Percentiles rank a stretch among this genome's conserved stretches.
These are phyloP conservation scores for Wilhelminamyces savonicus DNA, from an alignment of 805 yeast species.

Conservation along the genomic window DNA sequence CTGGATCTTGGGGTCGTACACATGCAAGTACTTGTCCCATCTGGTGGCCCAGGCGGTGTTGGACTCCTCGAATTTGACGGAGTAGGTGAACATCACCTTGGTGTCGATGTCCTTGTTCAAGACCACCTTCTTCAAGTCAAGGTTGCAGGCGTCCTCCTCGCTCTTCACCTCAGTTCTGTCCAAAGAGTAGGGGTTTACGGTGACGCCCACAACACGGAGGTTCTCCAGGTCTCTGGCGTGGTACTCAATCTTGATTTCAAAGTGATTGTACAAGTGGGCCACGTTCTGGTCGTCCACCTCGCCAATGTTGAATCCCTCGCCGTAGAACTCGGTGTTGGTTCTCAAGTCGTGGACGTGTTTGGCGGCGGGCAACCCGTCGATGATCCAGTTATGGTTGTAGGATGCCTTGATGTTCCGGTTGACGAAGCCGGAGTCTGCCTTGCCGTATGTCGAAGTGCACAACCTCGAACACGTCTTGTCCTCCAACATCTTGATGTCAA, in stretches of 20 bases:
- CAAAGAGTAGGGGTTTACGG: constrained; percentile 63
- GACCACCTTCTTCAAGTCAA: constrained; percentile 34
- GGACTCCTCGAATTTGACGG: constrained; percentile 66
- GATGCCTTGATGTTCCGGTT: constrained; percentile 75
- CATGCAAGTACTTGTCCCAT: constrained; percentile 95
- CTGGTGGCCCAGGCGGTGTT: constrained; percentile 92
- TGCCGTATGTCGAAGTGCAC: constrained; percentile 57
- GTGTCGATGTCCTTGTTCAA: constrained; percentile 47
- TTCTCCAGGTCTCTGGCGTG: constrained; percentile 64
- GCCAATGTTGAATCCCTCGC: constrained; percentile 80
- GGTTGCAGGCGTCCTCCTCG: constrained; percentile 19
- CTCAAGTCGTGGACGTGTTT: constrained; percentile 48
- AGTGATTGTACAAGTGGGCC: constrained; percentile 76
- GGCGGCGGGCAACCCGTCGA: constrained; percentile 95
- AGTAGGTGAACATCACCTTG: constrained; percentile 74
- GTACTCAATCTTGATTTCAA: constrained; percentile 71
- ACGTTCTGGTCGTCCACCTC: constrained; percentile 47
- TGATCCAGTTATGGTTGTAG: constrained; percentile 84
- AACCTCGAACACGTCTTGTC: constrained; percentile 61
- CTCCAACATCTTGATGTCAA: constrained; percentile 70
- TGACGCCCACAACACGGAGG: constrained; percentile 87
- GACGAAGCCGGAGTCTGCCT: constrained; percentile 67
- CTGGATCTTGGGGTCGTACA: constrained; percentile 87
- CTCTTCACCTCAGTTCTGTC: constrained; percentile 21
- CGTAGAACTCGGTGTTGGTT: constrained; percentile 60